Evolutionary conservation across 768 basidiomycete genomes (phyloP).

Genomic region (Obba rivulosa): DNA sequence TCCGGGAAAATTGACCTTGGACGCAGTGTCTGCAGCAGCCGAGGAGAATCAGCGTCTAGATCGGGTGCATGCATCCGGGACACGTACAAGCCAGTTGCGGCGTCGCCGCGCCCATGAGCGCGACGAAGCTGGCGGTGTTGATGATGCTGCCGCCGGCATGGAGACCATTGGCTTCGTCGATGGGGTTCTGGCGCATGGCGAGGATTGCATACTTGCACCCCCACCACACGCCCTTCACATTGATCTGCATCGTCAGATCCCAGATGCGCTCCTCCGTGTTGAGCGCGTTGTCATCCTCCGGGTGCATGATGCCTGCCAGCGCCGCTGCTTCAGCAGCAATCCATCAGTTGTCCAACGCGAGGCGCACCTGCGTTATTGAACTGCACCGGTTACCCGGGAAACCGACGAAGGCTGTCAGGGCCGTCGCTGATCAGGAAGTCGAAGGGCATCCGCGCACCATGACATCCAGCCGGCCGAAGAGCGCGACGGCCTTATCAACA

Average conservation of each 20-base stretch:
- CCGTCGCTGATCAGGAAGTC: not conserved
- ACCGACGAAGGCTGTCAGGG: not conserved
- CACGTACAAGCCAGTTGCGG: conserved; percentile 96
- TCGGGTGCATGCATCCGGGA: not conserved
- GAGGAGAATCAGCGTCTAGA: too few species aligned
- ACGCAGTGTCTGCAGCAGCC: conserved; percentile 72
- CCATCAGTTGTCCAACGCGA: not conserved
- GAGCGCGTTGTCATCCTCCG: conserved; percentile 88
- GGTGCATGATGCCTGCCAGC: conserved; percentile 90
- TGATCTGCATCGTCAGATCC: conserved; percentile 90
- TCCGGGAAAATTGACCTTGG: conserved; percentile 54
- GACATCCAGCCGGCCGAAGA: conserved; percentile 92
- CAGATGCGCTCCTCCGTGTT: conserved; percentile 97
- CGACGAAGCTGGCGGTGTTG: conserved; percentile 97
- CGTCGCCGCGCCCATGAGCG: conserved; percentile 91
- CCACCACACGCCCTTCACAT: conserved; percentile 99
- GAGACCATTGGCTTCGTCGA: conserved; percentile 75
- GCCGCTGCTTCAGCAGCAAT: not conserved
- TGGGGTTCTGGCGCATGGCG: conserved; percentile 92
- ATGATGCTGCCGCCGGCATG: conserved; percentile 88
- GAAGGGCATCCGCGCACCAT: conserved; percentile 54
- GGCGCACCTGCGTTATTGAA: conserved; percentile 86
- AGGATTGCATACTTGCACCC: conserved; percentile 96
- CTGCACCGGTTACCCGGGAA: conserved; percentile 31
- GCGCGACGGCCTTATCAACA: conserved; percentile 72